Conservation (phyloP, 495 filamentous ascomycete genomes). For the Aspergillus cavernicola region DNA sequence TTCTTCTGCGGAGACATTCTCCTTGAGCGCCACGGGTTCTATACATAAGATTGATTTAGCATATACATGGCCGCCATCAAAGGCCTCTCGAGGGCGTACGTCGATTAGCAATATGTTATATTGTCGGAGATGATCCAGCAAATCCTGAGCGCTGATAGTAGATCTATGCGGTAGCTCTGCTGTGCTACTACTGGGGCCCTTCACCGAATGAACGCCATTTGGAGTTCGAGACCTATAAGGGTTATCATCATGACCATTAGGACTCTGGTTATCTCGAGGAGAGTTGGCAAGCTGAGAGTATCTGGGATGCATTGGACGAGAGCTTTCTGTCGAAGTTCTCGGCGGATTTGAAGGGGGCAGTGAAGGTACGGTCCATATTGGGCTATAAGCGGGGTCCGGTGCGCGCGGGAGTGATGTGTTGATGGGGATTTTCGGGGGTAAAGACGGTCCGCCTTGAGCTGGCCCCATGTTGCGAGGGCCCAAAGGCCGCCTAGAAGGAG, state of each 20-base stretch:
- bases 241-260: slow-evolving; percentile 33
- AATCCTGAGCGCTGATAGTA: slow-evolving; percentile 59
- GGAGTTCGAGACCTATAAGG: slow-evolving; percentile 44
- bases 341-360: slow-evolving; percentile 49
- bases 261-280: slow-evolving; percentile 35
- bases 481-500: slow-evolving; percentile 38
- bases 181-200: slow-evolving; percentile 37
- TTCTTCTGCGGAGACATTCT: slow-evolving; percentile 80
- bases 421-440: slow-evolving; percentile 55
- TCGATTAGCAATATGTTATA: slow-evolving; percentile 77
- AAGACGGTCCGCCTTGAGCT: slow-evolving; percentile 34
- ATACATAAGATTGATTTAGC: slow-evolving; percentile 79
- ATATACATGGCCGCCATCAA: slow-evolving; percentile 84
- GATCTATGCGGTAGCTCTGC: slow-evolving; percentile 56
- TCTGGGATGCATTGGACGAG: slow-evolving; percentile 31
- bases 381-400: slow-evolving; percentile 85
- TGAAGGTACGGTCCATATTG: slow-evolving; percentile 46
- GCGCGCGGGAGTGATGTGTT: slow-evolving; percentile 65
- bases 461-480: slow-evolving; percentile 58
- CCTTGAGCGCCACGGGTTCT: slow-evolving; percentile 73
- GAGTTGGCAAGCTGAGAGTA: slow-evolving; percentile 40
- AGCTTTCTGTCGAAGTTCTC: slow-evolving; percentile 41
- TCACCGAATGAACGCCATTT: slow-evolving; percentile 33
- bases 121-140: slow-evolving; percentile 61
- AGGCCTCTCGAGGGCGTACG: slow-evolving; percentile 75